phyloP scores from a whole-genome alignment of 176 grass and related monocot species.

The Raddia distichophylla region DNA sequence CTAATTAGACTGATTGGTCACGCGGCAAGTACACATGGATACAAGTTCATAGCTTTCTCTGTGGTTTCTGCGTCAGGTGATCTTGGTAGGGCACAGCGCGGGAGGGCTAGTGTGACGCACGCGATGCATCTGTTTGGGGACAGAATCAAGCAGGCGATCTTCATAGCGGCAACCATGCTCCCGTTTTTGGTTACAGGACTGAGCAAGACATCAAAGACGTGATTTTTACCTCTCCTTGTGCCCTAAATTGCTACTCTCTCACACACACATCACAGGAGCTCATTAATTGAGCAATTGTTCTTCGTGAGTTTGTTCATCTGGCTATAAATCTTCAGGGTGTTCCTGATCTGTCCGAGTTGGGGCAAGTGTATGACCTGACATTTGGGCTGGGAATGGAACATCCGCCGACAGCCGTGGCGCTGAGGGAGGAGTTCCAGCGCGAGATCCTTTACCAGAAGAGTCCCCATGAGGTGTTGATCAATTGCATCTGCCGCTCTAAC shows the following conservation, averaged over 20 bases:
- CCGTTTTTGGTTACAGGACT: constrained; percentile 47
- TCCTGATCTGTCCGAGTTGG: constrained; percentile 50
- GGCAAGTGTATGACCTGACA: constrained; percentile 42
- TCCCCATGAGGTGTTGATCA: constrained; percentile 43
- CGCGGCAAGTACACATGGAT: not conserved
- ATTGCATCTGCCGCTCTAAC: not conserved
- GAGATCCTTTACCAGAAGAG: constrained; percentile 41
- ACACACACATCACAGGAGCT: no score
- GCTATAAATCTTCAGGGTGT: constrained; percentile 36
- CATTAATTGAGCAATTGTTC: not conserved
- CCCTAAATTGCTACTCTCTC: not conserved
- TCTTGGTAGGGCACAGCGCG: constrained; percentile 55
- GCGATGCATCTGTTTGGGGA: constrained; percentile 42
- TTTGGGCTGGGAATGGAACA: constrained; percentile 18
- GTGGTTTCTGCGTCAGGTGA: constrained; percentile 16
- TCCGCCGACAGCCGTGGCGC: constrained; percentile 43
- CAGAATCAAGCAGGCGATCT: constrained; percentile 51
- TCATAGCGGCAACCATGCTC: constrained; percentile 66
- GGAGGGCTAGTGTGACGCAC: constrained; percentile 45
- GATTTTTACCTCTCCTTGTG: constrained; percentile 1
- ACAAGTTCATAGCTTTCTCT: not conserved
- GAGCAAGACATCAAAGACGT: constrained; percentile 53
- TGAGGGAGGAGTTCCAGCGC: constrained; percentile 44
- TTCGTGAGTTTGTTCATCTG: not conserved
- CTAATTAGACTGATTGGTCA: not conserved